phyloP scores from a whole-genome alignment of 345 rosid genomes.

The Corymbia maculata region DNA sequence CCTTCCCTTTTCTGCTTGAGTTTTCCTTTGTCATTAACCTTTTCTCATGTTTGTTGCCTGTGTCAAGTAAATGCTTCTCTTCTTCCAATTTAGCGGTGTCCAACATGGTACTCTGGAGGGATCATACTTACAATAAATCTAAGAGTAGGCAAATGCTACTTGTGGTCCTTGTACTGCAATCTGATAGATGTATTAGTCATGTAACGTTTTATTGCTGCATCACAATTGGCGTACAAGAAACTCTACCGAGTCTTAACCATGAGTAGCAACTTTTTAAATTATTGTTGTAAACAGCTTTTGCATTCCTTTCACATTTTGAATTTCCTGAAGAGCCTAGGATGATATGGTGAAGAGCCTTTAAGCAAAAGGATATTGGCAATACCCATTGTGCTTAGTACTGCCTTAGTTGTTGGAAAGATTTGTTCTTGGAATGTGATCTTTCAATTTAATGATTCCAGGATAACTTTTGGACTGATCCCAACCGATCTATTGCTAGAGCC shows the following conservation, averaged over 20 bases:
- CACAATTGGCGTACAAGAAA: neutral
- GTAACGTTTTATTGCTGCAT: neutral
- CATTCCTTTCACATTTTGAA: neutral
- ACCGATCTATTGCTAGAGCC: conserved; percentile 31
- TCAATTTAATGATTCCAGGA: conserved; percentile 22
- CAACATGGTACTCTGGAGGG: neutral
- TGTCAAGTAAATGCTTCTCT: neutral
- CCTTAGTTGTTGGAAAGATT: neutral
- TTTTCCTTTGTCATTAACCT: neutral
- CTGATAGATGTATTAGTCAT: neutral
- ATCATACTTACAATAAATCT: neutral
- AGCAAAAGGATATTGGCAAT: neutral
- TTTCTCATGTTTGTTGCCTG: neutral
- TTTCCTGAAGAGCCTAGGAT: neutral
- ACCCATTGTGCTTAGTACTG: neutral
- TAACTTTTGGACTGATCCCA: conserved; percentile 39
- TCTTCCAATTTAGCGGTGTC: neutral
- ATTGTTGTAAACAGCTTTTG: neutral
- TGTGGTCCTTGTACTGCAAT: neutral
- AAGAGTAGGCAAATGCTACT: neutral
- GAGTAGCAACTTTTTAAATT: neutral
- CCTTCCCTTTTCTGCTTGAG: neutral
- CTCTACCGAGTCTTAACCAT: neutral
- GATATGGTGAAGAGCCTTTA: neutral
- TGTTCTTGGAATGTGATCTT: neutral